Conservation (phyloP, 495 filamentous ascomycete species). For the Tetracladium setigerum region DNA sequence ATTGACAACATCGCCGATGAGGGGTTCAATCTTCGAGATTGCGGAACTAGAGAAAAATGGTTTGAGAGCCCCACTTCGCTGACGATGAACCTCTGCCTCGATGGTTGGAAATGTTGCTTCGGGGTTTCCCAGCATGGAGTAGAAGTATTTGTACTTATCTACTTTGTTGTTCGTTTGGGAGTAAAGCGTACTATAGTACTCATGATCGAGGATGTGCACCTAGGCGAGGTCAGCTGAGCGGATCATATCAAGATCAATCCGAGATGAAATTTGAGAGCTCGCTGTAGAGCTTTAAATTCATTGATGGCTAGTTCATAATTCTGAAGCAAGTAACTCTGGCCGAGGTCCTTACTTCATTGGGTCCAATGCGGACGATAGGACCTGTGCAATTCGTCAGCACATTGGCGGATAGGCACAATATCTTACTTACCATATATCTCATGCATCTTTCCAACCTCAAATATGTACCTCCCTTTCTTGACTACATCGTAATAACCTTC, state of each 20-base stretch:
- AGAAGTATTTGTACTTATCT: slow-evolving; percentile 16
- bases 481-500: slow-evolving; percentile 40
- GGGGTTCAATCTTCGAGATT: too few relatives aligned
- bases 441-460: slow-evolving; percentile 37
- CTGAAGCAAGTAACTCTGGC: too few relatives aligned
- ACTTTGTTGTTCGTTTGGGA: too few relatives aligned
- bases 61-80: too few relatives aligned
- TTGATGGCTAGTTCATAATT: slow-evolving; percentile 31
- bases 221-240: slow-evolving; percentile 8
- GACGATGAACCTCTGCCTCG: too few relatives aligned
- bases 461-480: slow-evolving; percentile 25
- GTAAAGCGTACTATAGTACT: slow-evolving; percentile 28
- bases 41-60: too few relatives aligned
- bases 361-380: slow-evolving; percentile 44
- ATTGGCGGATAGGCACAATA: not conserved
- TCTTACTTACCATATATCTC: slow-evolving; percentile 31
- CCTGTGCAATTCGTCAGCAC: not conserved
- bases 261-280: not conserved
- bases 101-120: too few relatives aligned
- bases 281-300: slow-evolving; percentile 24
- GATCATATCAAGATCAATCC: not conserved
- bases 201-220: slow-evolving; percentile 35
- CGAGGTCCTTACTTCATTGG: too few relatives aligned
- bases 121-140: not conserved
- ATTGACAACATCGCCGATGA: too few relatives aligned